Evolutionary conservation across 176 grass and related monocot genomes (phyloP).

Genomic region (Urochloa ruziziensis): DNA sequence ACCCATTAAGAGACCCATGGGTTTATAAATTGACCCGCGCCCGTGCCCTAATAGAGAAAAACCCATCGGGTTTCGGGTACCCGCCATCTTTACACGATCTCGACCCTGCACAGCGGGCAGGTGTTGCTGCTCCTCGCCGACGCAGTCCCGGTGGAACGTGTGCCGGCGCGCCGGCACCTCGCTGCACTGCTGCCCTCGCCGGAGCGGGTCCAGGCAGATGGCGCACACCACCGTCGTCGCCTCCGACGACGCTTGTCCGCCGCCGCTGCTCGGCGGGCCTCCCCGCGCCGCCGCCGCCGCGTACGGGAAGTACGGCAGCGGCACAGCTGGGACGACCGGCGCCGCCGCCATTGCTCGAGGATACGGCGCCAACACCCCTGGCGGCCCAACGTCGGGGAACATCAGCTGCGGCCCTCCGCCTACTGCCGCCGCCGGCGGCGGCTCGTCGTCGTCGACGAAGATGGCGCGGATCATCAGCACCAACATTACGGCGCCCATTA

Average conservation of each 20-base stretch:
- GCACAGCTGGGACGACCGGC: too few species aligned
- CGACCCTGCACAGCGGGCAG: conserved; percentile 46
- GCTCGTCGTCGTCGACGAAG: too few species aligned
- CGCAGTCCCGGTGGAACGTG: conserved; percentile 37
- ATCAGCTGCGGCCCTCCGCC: not conserved
- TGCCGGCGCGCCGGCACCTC: conserved; percentile 40
- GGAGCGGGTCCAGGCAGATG: conserved; percentile 43
- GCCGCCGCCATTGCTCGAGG: too few species aligned
- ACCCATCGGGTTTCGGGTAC: too few species aligned
- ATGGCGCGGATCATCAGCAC: too few species aligned
- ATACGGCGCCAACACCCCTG: too few species aligned
- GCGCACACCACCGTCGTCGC: conserved; percentile 22
- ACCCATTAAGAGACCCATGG: too few species aligned
- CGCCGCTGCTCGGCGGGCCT: not conserved
- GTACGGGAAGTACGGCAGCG: conserved; percentile 4
- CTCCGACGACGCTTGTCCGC: not conserved
- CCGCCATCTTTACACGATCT: too few species aligned
- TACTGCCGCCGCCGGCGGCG: not conserved
- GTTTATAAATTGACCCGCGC: too few species aligned
- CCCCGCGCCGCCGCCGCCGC: too few species aligned
- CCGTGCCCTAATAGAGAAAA: too few species aligned
- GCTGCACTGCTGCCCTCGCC: conserved; percentile 21
- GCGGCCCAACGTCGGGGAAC: not conserved
- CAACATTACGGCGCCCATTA: too few species aligned
- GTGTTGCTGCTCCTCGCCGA: conserved; percentile 11